Evolutionary conservation across 495 filamentous ascomycete species (phyloP).

Genomic region (Talaromyces nanjingensis): DNA sequence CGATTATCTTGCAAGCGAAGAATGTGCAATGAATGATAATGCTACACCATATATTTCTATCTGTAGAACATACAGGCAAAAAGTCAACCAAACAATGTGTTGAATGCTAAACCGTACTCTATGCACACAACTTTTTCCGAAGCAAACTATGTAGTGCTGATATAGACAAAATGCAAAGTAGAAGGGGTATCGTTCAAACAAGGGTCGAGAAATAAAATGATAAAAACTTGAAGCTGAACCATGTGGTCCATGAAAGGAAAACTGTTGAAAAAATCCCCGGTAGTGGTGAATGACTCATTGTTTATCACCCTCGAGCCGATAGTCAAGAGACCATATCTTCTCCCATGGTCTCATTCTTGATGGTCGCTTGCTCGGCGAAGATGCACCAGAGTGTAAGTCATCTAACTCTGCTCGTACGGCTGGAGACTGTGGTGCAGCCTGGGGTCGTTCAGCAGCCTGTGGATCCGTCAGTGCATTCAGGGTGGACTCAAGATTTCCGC

Average conservation of each 20-base stretch:
- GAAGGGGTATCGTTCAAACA: conserved; percentile 9
- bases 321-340: conserved; percentile 44
- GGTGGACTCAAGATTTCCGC: conserved; percentile 33
- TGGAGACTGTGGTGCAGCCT: conserved; percentile 17
- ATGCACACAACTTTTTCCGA: conserved; percentile 1
- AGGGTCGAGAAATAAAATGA: background rate
- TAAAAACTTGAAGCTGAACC: background rate
- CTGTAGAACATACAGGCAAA: background rate
- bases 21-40: background rate
- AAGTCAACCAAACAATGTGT: background rate
- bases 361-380: conserved; percentile 17
- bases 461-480: conserved; percentile 13
- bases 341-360: conserved; percentile 42
- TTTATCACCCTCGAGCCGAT: conserved; percentile 32
- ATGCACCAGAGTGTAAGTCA: conserved; percentile 11
- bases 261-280: background rate
- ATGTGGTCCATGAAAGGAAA: background rate
- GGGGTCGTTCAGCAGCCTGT: conserved; percentile 10
- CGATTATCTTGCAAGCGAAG: background rate
- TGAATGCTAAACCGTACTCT: background rate
- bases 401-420: conserved; percentile 10
- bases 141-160: background rate
- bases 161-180: conserved; percentile 11
- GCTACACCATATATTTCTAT: background rate
- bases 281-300: background rate